phyloP scores from a whole-genome alignment of 306 rosid species.

The Chamaecrista fasciculata region DNA sequence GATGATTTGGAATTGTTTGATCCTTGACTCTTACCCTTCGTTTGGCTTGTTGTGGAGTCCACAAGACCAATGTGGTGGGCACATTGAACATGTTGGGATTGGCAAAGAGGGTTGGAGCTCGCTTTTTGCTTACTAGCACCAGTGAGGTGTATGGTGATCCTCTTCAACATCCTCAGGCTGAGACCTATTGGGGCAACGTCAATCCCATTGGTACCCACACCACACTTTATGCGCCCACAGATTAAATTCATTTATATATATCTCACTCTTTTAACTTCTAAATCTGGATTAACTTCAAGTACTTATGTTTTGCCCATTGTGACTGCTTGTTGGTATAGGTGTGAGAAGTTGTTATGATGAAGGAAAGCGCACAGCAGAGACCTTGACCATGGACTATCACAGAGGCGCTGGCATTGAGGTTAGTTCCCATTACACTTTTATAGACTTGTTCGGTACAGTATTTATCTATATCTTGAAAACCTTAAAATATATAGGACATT shows the following conservation, averaged over 20 bases:
- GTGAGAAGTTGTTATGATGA: slow-evolving; percentile 94
- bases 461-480: no score
- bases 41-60: slow-evolving; percentile 23
- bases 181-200: slow-evolving; percentile 94
- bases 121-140: slow-evolving; percentile 86
- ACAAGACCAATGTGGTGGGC: slow-evolving; percentile 97
- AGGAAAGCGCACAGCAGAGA: slow-evolving; percentile 95
- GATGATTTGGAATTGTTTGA: neutral
- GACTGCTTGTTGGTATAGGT: slow-evolving; percentile 41
- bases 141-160: slow-evolving; percentile 98
- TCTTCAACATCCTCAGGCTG: slow-evolving; percentile 86
- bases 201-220: slow-evolving; percentile 86
- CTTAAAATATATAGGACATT: no score
- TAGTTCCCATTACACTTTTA: slow-evolving; percentile 1
- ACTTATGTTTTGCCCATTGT: neutral
- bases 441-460: neutral
- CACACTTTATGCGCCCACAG: neutral
- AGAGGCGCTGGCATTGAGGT: slow-evolving; percentile 97
- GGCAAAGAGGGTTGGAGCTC: slow-evolving; percentile 82
- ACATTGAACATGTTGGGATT: slow-evolving; percentile 87
- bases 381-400: slow-evolving; percentile 87
- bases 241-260: neutral
- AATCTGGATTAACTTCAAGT: neutral
- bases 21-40: neutral
- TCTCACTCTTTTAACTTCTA: neutral